Evolutionary conservation across 1,284 basidiomycete genomes (phyloP).

Genomic region (Fomitopsis betulina): DNA sequence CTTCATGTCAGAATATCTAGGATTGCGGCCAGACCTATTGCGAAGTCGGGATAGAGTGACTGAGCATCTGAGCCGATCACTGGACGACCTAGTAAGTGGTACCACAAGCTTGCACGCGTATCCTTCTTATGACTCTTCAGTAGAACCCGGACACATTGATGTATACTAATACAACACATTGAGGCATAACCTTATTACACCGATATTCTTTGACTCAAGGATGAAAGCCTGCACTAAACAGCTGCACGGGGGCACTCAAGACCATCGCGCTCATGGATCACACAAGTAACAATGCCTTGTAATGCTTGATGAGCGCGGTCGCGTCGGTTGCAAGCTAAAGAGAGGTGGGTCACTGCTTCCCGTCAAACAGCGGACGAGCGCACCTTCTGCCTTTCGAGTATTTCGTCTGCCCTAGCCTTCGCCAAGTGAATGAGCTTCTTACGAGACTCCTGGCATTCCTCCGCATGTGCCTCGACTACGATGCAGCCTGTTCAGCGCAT

Average conservation of each 20-base stretch:
- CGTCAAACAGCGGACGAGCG: slow-evolving; percentile 2
- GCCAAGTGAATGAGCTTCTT: slow-evolving; percentile 31
- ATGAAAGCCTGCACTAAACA: too few species aligned
- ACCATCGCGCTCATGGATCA: background rate
- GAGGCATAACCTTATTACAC: background rate
- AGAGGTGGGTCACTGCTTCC: background rate
- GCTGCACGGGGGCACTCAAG: background rate
- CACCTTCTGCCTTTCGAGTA: slow-evolving; percentile 39
- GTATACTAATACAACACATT: slow-evolving; percentile 2
- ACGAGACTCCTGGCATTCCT: slow-evolving; percentile 32
- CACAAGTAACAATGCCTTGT: slow-evolving; percentile 36
- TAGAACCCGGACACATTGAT: slow-evolving; percentile 3
- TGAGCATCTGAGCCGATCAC: slow-evolving; percentile 7
- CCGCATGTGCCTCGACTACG: slow-evolving; percentile 32
- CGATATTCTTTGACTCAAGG: background rate
- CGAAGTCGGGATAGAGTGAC: background rate
- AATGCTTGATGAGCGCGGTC: slow-evolving; percentile 38
- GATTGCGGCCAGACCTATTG: slow-evolving; percentile 47
- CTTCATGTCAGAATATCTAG: slow-evolving; percentile 89
- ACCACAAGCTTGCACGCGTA: background rate
- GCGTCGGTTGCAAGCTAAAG: slow-evolving; percentile 38
- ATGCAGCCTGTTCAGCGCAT: background rate
- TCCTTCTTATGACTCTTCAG: slow-evolving; percentile 1
- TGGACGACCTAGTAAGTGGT: slow-evolving; percentile 18
- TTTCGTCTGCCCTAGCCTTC: slow-evolving; percentile 34